Evolutionary conservation across 805 yeast species (phyloP), one percentile per base, ranked within the genome.

Genomic region (Candida lessepsii): DNA sequence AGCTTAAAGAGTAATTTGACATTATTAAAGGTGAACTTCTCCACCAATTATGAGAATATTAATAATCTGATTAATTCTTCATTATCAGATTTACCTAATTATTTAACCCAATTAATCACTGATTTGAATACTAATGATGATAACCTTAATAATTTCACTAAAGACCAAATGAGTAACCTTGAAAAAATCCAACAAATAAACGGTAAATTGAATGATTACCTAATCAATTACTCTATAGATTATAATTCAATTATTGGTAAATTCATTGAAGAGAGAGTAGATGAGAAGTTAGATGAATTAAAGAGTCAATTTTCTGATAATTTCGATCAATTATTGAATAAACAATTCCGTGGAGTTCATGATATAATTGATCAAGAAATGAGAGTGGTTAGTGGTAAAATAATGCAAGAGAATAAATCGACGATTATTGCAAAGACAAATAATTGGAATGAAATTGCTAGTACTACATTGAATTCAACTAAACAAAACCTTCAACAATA

Each of bases 81-180:
- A n/a, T 40, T 47, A 17, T 29, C 32, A 5, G 29, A 40, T 18
- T 27, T 47, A n/a, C 51, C 51, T 3, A 9, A 25, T 9, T 34
- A 39, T 10, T 33, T 47, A 14, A 27, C 37, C 14, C 37, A 42
- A 13, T 25, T 47, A 4, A 32, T 45, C 1, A 39, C 37, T 19
- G 42, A 40, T 31, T 35, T 47, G 19, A 47, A 40, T 19, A 29
- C 40, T 14, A 41, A 47, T 39, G 48, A 47, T 29, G 23, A 29
- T 8, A 40, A 30, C 21, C 40, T 47, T 11, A 35, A 35, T 15
- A 40, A 20, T 9, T 47, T 44, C 26, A 41, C 41, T 9, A 34
- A 24, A 15, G 35, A 31, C 10, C 51, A 47, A 21, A 32, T 17
- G 13, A 35, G 29, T 11, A 37, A 31, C 11, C 31, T 44, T 9